phyloP scores from a whole-genome alignment of 2,329 filamentous ascomycete species.

The Fusarium denticulatum region DNA sequence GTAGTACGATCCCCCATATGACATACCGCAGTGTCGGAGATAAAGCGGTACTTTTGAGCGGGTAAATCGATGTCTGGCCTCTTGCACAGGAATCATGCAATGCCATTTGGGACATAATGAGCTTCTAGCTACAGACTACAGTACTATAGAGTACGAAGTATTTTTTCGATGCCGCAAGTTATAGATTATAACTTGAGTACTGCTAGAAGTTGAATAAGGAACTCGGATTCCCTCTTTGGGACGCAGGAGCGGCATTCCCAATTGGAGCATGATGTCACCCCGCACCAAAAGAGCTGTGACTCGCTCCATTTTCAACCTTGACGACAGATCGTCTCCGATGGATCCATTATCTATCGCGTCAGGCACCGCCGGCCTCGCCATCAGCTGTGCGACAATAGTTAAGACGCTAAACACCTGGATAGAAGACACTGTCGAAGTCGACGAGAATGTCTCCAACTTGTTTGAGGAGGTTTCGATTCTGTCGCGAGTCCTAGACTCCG shows the following conservation, averaged over 20 bases:
- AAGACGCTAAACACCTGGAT: not conserved
- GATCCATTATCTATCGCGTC: not conserved
- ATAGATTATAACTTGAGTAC: too few relatives aligned
- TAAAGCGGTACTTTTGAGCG: accelerated
- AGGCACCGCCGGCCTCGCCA: not conserved
- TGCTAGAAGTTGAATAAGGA: accelerated
- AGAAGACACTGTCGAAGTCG: not conserved
- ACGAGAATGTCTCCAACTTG: not conserved
- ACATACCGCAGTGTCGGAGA: too few relatives aligned
- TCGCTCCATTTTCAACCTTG: not conserved
- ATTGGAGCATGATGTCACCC: not conserved
- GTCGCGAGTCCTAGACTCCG: not conserved
- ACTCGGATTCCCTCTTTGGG: not conserved
- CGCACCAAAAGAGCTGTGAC: not conserved
- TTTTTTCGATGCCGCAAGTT: too few relatives aligned
- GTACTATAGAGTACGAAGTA: too few relatives aligned
- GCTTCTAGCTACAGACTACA: not conserved
- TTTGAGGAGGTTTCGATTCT: not conserved
- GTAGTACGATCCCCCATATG: too few relatives aligned
- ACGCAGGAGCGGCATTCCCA: not conserved
- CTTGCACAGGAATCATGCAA: accelerated
- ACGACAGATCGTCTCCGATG: not conserved
- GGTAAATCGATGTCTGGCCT: accelerated
- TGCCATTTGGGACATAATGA: too few relatives aligned
- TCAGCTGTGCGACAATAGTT: not conserved